Evolutionary conservation across 2,329 filamentous ascomycete genomes (phyloP).

Genomic region (Exophiala alcalophila): DNA sequence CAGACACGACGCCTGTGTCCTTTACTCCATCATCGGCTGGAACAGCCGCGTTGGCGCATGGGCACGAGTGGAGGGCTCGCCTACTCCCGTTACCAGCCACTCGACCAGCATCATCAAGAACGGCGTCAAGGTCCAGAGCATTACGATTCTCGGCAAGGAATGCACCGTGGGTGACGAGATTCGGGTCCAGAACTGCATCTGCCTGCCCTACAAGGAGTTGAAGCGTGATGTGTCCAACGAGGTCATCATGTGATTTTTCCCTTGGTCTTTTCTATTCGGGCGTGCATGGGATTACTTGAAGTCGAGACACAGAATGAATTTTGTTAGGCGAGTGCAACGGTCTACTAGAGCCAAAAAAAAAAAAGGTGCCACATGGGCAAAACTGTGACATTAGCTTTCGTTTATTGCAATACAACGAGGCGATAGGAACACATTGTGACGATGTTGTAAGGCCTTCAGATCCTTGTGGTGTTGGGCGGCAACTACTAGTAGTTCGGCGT

Average conservation of each 20-base stretch:
- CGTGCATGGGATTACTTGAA: too few relatives aligned
- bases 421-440: too few relatives aligned
- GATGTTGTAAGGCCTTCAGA: too few relatives aligned
- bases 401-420: too few relatives aligned
- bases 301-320: neutral
- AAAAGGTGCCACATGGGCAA: too few relatives aligned
- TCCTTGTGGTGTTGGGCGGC: too few relatives aligned
- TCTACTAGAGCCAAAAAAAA: too few relatives aligned
- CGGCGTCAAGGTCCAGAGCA: conserved; percentile 96
- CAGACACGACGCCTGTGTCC: conserved; percentile 91
- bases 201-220: conserved; percentile 94
- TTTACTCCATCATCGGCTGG: conserved; percentile 97
- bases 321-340: conserved; percentile 2
- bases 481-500: too few relatives aligned
- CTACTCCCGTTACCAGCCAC: conserved; percentile 81
- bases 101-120: conserved; percentile 95
- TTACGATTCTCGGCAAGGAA: conserved; percentile 96
- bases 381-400: too few relatives aligned
- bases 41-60: conserved; percentile 94
- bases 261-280: too few relatives aligned
- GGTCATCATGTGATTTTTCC: conserved; percentile 81
- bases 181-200: conserved; percentile 95
- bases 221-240: conserved; percentile 75
- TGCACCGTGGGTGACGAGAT: conserved; percentile 91
- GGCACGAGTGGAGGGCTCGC: conserved; percentile 94